These are phyloP conservation scores for Cyclostephanos tholiformis DNA, from an alignment of 108 stramenopile genomes.

Conservation along the genomic window DNA sequence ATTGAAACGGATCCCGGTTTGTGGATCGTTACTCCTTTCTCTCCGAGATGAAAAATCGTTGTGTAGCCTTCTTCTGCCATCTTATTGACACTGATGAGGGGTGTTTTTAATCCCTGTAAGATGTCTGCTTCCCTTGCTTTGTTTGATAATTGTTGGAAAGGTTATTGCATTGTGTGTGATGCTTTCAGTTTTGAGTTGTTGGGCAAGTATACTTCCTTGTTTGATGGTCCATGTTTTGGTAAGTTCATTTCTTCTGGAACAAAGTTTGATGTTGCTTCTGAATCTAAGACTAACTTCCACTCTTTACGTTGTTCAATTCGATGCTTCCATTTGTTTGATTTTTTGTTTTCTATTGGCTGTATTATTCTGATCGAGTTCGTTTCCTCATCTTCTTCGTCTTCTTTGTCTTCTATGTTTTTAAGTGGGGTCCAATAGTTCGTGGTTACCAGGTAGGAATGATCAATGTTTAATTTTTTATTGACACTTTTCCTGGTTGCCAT, in stretches of 20 bases:
- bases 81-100: no score
- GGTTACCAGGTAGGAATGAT: no score
- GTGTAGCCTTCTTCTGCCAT: no score
- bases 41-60: no score
- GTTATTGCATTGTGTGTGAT: neutral
- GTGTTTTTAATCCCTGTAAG: no score
- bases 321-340: neutral
- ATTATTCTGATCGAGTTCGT: neutral
- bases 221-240: neutral
- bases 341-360: neutral
- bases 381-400: neutral
- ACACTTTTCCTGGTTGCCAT: no score
- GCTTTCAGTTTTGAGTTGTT: neutral
- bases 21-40: neutral
- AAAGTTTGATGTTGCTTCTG: neutral
- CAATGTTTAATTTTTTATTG: no score
- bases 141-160: neutral
- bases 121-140: neutral
- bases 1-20: neutral
- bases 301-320: neutral
- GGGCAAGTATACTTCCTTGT: neutral
- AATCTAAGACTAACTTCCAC: neutral
- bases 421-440: no score
- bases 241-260: neutral
- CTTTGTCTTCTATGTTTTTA: neutral